Evolutionary conservation across 192 early-diverging fungal genomes (phyloP).

Genomic region (Chytriomyces confervae): DNA sequence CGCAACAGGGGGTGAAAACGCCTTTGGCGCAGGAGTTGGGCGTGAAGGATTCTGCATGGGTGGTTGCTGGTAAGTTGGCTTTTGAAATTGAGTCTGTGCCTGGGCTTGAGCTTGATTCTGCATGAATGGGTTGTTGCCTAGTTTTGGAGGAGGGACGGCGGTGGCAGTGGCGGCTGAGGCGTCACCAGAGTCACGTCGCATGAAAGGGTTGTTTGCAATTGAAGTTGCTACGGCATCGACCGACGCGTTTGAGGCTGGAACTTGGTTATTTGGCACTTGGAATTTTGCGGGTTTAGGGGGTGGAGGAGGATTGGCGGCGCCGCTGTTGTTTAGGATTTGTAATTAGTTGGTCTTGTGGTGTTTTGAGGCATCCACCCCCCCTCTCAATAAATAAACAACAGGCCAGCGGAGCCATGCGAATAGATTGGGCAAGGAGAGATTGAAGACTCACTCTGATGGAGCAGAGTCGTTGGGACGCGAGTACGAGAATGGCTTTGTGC

Average conservation of each 20-base stretch:
- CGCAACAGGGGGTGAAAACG: neutral
- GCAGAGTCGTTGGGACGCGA: neutral
- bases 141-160: neutral
- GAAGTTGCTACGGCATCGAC: constrained; percentile 8
- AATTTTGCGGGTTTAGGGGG: constrained; percentile 40
- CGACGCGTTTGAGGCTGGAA: neutral
- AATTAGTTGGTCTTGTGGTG: constrained; percentile 8
- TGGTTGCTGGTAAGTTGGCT: neutral
- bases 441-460: neutral
- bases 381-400: neutral
- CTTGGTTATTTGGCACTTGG: constrained; percentile 1
- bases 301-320: constrained; percentile 22
- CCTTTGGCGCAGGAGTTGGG: constrained; percentile 9
- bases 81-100: neutral
- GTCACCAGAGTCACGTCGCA: neutral
- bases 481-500: constrained; percentile 14
- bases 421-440: too few relatives aligned
- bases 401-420: too few relatives aligned
- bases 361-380: neutral
- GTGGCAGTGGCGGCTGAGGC: neutral
- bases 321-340: neutral
- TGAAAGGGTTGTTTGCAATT: constrained; percentile 34
- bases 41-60: neutral
- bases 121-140: neutral
- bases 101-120: neutral